A percentile compares a stretch with the other conserved stretches of the same genome.
Conservation (phyloP, 2,329 filamentous ascomycete species). For the Pseudogymnoascus sp. region DNA sequence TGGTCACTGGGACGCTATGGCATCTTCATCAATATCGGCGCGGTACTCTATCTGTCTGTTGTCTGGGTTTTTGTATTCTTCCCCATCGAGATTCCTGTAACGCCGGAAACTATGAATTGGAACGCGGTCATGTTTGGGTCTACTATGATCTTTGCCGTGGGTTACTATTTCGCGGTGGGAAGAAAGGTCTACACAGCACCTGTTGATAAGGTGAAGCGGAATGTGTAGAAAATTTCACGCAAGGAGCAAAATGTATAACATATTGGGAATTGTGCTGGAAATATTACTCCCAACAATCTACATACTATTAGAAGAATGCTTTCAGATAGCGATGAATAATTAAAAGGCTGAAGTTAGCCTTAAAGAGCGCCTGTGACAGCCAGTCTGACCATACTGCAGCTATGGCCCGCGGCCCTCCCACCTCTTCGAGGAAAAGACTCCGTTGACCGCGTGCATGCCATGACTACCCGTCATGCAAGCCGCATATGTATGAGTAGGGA, state of each 20-base stretch:
- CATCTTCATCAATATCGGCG: conserved; percentile 36
- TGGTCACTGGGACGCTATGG: conserved; percentile 39
- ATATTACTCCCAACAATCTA: not conserved
- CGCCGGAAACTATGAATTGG: conserved; percentile 40
- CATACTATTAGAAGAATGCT: not conserved
- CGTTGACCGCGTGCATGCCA: not conserved
- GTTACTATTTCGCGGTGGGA: conserved; percentile 30
- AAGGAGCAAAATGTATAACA: conserved; percentile 7
- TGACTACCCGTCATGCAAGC: not conserved
- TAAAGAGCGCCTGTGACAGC: not conserved
- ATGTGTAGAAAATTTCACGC: not conserved
- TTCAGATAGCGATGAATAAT: not conserved
- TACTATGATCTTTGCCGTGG: conserved; percentile 17
- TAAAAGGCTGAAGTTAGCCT: no score
- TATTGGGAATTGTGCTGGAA: not conserved
- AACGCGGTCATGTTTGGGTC: conserved; percentile 19
- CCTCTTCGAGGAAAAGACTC: not conserved
- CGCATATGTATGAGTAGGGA: not conserved
- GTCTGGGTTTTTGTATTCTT: conserved; percentile 44
- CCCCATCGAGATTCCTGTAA: conserved; percentile 34
- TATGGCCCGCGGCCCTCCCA: not conserved
- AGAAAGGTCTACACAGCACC: conserved; percentile 29
- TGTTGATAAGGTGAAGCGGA: conserved; percentile 15
- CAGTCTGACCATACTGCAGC: not conserved
- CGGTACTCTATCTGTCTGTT: conserved; percentile 38